A percentile compares a stretch with the other conserved stretches of the same genome.
phyloP scores from a whole-genome alignment of 2,329 filamentous ascomycete genomes.

The Neobulgaria alba region DNA sequence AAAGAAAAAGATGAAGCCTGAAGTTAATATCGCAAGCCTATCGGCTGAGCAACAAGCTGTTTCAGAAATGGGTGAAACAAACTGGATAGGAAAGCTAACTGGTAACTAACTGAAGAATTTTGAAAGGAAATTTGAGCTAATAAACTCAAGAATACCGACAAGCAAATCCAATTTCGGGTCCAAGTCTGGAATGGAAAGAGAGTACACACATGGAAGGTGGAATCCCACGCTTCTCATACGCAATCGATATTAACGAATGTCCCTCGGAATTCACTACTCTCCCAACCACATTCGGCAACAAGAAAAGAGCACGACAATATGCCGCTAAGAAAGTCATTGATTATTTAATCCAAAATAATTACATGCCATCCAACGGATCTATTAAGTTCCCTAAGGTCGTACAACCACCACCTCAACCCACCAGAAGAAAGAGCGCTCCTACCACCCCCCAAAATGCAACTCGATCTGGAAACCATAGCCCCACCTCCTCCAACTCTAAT shows the following conservation, averaged over 20 bases:
- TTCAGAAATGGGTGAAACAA: slow-evolving; percentile 19
- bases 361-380: slow-evolving; percentile 22
- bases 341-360: slow-evolving; percentile 24
- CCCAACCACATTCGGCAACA: slow-evolving; percentile 17
- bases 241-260: slow-evolving; percentile 17
- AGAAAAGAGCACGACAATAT: slow-evolving; percentile 27
- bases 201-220: neutral
- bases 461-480: neutral
- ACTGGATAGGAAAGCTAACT: slow-evolving; percentile 25
- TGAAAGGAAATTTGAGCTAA: neutral
- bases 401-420: neutral
- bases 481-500: neutral
- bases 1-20: slow-evolving; percentile 12
- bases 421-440: neutral
- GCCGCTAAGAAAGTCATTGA: slow-evolving; percentile 27
- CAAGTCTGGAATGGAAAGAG: neutral
- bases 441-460: neutral
- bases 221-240: slow-evolving; percentile 17
- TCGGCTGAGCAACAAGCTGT: slow-evolving; percentile 13
- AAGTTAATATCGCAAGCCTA: slow-evolving; percentile 6
- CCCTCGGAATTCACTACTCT: slow-evolving; percentile 10
- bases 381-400: slow-evolving; percentile 20
- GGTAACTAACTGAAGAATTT: slow-evolving; percentile 12
- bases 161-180: slow-evolving; percentile 3
- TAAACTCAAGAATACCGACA: slow-evolving; percentile 21